Evolutionary conservation across 2,329 filamentous ascomycete genomes (phyloP), one percentile per base, ranked within the genome.

Genomic region (Plectosphaerella plurivora): DNA sequence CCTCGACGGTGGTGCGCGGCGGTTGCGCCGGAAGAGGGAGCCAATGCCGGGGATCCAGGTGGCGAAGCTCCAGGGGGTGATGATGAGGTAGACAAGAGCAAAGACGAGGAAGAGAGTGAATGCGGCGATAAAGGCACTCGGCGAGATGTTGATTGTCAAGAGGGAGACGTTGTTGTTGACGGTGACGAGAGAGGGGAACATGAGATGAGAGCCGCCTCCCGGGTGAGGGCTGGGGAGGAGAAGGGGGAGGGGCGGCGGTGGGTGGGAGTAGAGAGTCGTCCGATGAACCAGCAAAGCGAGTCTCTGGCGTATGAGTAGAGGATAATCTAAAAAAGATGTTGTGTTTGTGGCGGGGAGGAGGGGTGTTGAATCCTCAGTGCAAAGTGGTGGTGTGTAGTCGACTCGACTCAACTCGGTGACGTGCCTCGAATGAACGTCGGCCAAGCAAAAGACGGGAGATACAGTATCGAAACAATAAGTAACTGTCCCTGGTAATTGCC

Each of bases 81-180:
- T 58, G 60, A 79, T 82, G 49, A 80, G 61, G 53, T 73, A 74
- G 55, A 79, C 57, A 60, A 83, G 80, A 63, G 76, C 69, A 58
- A 83, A 69, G 49, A 72, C 62, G 54, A 77, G 76, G 59, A 84
- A 68, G 63, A 78, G 41, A 63, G 76, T 69, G 59, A 83, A 69
- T 48, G 72, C 62, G 54, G 77, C 77, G 60, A 84, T 69, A 63
- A 78, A 83, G 52, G 79, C 80, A 65, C 77, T 78, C 22, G 81
- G 80, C 41, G 80, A 78, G 65, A 84, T 76, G 61, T 72, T 77
- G 62, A 84, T 72, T 68, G 75, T 83, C 64, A 84, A 64, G 59
- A 84, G 74, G 53, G 79, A 80, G 64, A 84, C 74, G 75, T 82
- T 78, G 68, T 80, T 84, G 69, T 83, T 80, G 59, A 84, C 76